Percentiles rank a stretch among this genome's conserved stretches.
phyloP scores from a whole-genome alignment of 1,284 basidiomycete genomes.

The Cutaneotrichosporon mucoides region DNA sequence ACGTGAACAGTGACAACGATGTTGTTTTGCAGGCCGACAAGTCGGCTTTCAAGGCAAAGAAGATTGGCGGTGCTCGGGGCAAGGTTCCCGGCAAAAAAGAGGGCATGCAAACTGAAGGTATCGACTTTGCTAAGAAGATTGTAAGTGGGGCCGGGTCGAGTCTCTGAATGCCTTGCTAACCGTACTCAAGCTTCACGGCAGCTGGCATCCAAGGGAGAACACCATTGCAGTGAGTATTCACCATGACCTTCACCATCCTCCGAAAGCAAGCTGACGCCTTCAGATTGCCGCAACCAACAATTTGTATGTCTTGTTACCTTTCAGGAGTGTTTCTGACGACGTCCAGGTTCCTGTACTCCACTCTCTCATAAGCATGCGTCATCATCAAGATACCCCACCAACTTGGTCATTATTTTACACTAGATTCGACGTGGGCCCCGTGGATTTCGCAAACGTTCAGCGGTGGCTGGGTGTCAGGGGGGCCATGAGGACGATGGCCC shows the following conservation, averaged over 20 bases:
- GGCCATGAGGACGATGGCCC: constrained; percentile 16
- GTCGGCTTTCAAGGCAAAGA: constrained; percentile 99
- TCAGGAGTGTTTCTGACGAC: no score
- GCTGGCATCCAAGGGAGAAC: constrained; percentile 96
- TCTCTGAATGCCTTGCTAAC: not conserved
- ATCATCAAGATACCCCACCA: constrained; percentile 18
- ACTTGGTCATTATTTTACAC: constrained; percentile 22
- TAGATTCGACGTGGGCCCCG: constrained; percentile 19
- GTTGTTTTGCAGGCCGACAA: constrained; percentile 98
- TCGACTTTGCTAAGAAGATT: constrained; percentile 99
- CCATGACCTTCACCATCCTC: no score
- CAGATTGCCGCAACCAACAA: constrained; percentile 95
- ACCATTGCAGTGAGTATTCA: constrained; percentile 77
- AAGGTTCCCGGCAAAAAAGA: constrained; percentile 74
- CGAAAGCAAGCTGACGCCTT: constrained; percentile 5
- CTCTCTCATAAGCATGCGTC: constrained; percentile 35
- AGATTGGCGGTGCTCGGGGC: constrained; percentile 76
- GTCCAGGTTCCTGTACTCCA: constrained; percentile 47
- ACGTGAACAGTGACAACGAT: constrained; percentile 83
- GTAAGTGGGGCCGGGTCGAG: constrained; percentile 38
- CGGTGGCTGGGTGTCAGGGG: constrained; percentile 11
- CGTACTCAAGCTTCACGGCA: constrained; percentile 64
- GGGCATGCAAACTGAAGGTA: constrained; percentile 79
- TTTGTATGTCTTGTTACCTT: constrained; percentile 55
- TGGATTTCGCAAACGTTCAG: constrained; percentile 6